Base-by-base conservation (phyloP, 371 early-diverging fungal genomes). In the Syncephalastrum sp. region DNA sequence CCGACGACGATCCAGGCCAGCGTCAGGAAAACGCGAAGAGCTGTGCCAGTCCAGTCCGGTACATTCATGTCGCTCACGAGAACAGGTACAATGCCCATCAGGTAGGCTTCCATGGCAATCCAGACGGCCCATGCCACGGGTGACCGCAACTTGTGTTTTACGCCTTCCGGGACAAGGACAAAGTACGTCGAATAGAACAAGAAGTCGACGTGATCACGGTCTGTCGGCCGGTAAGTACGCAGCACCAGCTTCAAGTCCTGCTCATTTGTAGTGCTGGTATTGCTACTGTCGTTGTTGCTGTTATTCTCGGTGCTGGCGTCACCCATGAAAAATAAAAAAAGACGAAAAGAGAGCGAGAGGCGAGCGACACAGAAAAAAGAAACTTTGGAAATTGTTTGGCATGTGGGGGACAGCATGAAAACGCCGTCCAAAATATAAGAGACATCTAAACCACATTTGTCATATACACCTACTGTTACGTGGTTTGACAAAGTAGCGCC, bases 91-190 rank as follows among this genome's bases (percentile, higher is more conserved):
- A 55, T 42, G n/a, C 60, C 43, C 17, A 75, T 27, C 10, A 79
- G 53, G 42, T 65, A 57, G 15, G 65, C 63, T 42, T 70, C 75
- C 0, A 68, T 59, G 33, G 45, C 63, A 45, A 79, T 57, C 64
- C 68, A 70, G 12, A 64, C 38, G 3, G 64, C 38, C 76, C 74
- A 75, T 3, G 69, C 63, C 8, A 57, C 14, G 5, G 73, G 72
- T 4, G 70, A 52, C 66, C 63, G 53, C 4, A 75, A 25, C 44
- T 75, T 75, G 14, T 59, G 65, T 47, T 70, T 61, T 16, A 79
- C 74, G 23, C 72, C 74, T 54, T 75, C 68, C 10, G 72, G 75
- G 4, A 79, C 72, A n/a, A 75, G 64, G 4, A 65, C 67, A 55
- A 72, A 67, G 42, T 70, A 64, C 1, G 74, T 68, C 43, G 57